Evolutionary conservation across 208 protist genomes (phyloP).

Genomic region (Herpetomonas tarakana): DNA sequence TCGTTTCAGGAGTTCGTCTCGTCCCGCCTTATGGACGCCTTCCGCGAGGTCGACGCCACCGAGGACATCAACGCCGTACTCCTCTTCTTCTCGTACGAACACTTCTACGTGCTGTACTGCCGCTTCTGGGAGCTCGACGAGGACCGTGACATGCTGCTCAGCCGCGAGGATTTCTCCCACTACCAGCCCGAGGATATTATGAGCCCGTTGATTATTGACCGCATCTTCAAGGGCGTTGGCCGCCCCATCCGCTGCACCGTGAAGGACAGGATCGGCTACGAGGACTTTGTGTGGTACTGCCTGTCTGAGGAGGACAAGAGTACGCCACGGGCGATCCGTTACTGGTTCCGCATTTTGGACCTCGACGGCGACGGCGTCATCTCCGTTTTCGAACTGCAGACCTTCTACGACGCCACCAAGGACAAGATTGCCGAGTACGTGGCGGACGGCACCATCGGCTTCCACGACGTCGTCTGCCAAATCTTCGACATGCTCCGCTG

Average conservation of each 20-base stretch:
- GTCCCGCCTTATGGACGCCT: constrained; percentile 73
- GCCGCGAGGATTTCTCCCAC: constrained; percentile 76
- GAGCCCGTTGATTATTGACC: constrained; percentile 77
- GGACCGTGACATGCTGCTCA: constrained; percentile 93
- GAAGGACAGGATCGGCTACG: constrained; percentile 81
- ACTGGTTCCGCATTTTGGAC: constrained; percentile 95
- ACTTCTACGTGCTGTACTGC: constrained; percentile 99
- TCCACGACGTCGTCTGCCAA: constrained; percentile 93
- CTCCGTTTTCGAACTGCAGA: constrained; percentile 91
- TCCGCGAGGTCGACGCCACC: constrained; percentile 78
- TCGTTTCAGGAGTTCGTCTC: constrained; percentile 68
- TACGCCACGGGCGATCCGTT: constrained; percentile 83
- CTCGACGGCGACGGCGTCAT: constrained; percentile 94
- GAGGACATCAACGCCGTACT: constrained; percentile 90
- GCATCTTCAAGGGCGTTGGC: constrained; percentile 69
- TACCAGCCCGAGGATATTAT: constrained; percentile 84
- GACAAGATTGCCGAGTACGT: constrained; percentile 69
- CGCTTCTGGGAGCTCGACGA: constrained; percentile 98
- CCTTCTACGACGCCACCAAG: constrained; percentile 90
- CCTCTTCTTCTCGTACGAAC: constrained; percentile 98
- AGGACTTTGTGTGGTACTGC: constrained; percentile 97
- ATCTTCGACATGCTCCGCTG: constrained; percentile 92
- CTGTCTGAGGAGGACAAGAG: constrained; percentile 96
- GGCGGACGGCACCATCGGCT: constrained; percentile 62
- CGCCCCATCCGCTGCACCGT: constrained; percentile 32